Evolutionary conservation across 306 rosid genomes (phyloP), one percentile per base, ranked within the genome.

Genomic region (Nissolia schottii): DNA sequence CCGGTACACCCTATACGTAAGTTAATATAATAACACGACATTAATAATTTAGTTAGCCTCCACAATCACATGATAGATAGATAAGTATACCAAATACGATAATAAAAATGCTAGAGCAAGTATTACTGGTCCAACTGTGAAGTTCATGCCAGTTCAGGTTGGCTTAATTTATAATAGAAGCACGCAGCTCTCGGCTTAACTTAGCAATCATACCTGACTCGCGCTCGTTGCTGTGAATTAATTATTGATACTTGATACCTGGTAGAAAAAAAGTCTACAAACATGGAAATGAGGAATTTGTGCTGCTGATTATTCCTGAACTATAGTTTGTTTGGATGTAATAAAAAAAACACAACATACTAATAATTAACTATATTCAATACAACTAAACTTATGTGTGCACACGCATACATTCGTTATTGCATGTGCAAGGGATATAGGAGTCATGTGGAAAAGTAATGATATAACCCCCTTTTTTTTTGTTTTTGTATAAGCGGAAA

Each of bases 401-500:
- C 15, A 50, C n/a, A n/a, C n/a, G n/a, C n/a, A n/a, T 31, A 23
- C 37, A 65, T 14, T 4, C 12, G 3, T 10, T 18, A 49, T 16
- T 38, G 32, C 76, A 67, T n/a, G 75, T 13, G 80, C 50, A 64
- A 56, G 28, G 34, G 72, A 62, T 23, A 55, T 20, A 50, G 13
- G 15, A 15, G 12, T 7, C 29, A 27, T 9, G 70, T 3, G 41
- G 68, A 49, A 54, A 62, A 64, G n/a, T 54, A 75, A 56, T 53
- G 57, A 73, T 63, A 68, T 61, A 79, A 78, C 73, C 81, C 79
- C 86, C 78, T 5, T 62, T 14, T 70, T 51, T 70, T 70, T 45
- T 15, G 14, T n/a, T 2, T 49, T 22, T 63, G 90, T 83, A 83
- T 85, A 80, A 74, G 95, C 87, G 81, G 89, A 85, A 87, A 83